Percentiles rank a stretch among this genome's conserved stretches.
phyloP scores from a whole-genome alignment of 108 stramenopile species.

The Fistulifera solaris region DNA sequence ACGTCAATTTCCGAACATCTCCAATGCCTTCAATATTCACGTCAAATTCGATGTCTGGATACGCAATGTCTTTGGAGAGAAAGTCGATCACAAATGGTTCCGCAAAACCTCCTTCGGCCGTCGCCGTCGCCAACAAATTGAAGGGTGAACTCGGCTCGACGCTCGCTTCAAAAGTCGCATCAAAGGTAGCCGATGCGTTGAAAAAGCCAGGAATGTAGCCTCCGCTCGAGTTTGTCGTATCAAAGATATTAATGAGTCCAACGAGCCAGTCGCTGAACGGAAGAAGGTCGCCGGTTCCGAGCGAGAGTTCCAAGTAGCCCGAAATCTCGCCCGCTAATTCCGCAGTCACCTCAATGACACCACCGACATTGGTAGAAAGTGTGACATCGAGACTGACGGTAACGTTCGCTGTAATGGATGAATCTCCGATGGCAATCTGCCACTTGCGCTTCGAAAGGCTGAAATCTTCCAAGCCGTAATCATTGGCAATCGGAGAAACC shows the following conservation, averaged over 20 bases:
- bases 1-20: conserved; percentile 19
- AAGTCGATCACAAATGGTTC: conserved; percentile 12
- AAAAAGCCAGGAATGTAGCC: background rate
- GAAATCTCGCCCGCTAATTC: conserved; percentile 7
- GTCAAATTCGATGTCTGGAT: conserved; percentile 10
- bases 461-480: conserved; percentile 11
- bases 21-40: conserved; percentile 23
- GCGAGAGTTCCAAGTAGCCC: conserved; percentile 1
- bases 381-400: conserved; percentile 12
- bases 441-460: conserved; percentile 10
- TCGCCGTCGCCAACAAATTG: background rate
- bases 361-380: too few relatives aligned
- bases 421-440: conserved; percentile 13
- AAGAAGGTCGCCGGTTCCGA: conserved; percentile 7
- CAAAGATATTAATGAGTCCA: conserved; percentile 13
- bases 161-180: conserved; percentile 15
- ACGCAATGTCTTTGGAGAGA: conserved; percentile 1
- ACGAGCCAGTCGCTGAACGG: conserved; percentile 8
- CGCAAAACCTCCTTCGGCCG: conserved; percentile 8
- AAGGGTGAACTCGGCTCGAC: conserved; percentile 9
- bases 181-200: conserved; percentile 13
- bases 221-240: conserved; percentile 1
- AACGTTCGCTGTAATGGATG: conserved; percentile 11
- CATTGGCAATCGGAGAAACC: background rate
- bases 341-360: conserved; percentile 13